These are phyloP conservation scores for Gyrodon lividus DNA, from an alignment of 768 basidiomycete genomes.

Conservation along the genomic window DNA sequence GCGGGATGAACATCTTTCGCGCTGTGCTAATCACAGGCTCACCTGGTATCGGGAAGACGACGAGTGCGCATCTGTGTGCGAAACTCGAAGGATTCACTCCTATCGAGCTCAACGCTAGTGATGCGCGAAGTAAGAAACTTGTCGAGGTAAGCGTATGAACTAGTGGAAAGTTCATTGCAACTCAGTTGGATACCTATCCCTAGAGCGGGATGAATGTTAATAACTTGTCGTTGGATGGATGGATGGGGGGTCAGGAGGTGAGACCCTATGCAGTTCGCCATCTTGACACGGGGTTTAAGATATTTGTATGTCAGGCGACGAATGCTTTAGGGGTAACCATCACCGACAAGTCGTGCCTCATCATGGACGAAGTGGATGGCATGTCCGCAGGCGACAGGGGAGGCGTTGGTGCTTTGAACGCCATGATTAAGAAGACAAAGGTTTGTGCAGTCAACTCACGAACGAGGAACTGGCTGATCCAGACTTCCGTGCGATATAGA, in stretches of 20 bases:
- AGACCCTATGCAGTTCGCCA: conserved; percentile 7
- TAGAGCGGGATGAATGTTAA: conserved; percentile 89
- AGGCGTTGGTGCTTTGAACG: conserved; percentile 91
- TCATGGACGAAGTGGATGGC: conserved; percentile 99
- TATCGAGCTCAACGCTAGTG: conserved; percentile 96
- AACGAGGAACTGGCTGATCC: neutral
- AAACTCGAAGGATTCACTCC: conserved; percentile 88
- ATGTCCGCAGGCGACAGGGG: conserved; percentile 98
- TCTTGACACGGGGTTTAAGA: neutral
- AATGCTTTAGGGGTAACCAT: conserved; percentile 73
- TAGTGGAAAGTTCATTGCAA: neutral
- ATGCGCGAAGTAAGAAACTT: conserved; percentile 92
- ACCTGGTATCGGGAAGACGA: conserved; percentile 98
- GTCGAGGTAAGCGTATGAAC: conserved; percentile 63
- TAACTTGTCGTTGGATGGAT: conserved; percentile 87
- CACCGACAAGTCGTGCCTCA: conserved; percentile 80
- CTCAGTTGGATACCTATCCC: neutral
- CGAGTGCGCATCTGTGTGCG: conserved; percentile 90
- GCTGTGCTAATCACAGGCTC: conserved; percentile 90
- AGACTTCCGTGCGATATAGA: conserved; percentile 44
- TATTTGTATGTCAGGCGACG: conserved; percentile 43
- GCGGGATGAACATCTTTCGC: conserved; percentile 80
- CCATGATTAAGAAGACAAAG: conserved; percentile 90
- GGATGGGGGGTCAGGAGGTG: conserved; percentile 61
- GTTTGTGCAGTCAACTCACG: conserved; percentile 35